A percentile compares a stretch with the other conserved stretches of the same genome.
These are phyloP conservation scores for Salix exigua DNA, from an alignment of 345 rosid genomes.

Conservation along the genomic window DNA sequence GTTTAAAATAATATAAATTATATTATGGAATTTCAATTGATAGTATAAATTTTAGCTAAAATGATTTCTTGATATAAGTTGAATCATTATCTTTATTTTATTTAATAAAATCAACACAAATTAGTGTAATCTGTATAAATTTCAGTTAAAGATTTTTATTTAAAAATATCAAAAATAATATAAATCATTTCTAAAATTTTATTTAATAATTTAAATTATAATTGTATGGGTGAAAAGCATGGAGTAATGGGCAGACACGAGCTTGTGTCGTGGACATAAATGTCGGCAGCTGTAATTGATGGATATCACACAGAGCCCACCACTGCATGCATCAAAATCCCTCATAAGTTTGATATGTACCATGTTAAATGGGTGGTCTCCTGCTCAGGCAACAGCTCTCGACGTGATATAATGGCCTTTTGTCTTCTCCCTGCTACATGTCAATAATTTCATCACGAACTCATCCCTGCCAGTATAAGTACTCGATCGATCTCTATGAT, in stretches of 20 bases:
- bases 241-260: background rate
- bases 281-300: conserved; percentile 1
- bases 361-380: conserved; percentile 9
- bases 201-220: too few relatives aligned
- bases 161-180: too few relatives aligned
- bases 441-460: background rate
- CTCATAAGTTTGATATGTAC: background rate
- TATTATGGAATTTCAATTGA: too few relatives aligned
- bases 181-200: too few relatives aligned
- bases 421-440: background rate
- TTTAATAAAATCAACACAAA: too few relatives aligned
- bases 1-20: too few relatives aligned
- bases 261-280: background rate
- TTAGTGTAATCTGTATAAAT: fast-evolving
- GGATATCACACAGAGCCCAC: background rate
- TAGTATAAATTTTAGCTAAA: too few relatives aligned
- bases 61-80: too few relatives aligned
- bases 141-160: too few relatives aligned
- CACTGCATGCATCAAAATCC: background rate
- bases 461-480: background rate
- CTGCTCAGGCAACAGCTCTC: background rate
- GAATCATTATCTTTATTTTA: too few relatives aligned
- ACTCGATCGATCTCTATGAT: too few relatives aligned
- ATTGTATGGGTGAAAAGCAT: background rate
- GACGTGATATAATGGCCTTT: background rate